These are phyloP conservation scores for Saprolegnia diclina DNA, from an alignment of 352 stramenopile genomes.

Conservation along the genomic window DNA sequence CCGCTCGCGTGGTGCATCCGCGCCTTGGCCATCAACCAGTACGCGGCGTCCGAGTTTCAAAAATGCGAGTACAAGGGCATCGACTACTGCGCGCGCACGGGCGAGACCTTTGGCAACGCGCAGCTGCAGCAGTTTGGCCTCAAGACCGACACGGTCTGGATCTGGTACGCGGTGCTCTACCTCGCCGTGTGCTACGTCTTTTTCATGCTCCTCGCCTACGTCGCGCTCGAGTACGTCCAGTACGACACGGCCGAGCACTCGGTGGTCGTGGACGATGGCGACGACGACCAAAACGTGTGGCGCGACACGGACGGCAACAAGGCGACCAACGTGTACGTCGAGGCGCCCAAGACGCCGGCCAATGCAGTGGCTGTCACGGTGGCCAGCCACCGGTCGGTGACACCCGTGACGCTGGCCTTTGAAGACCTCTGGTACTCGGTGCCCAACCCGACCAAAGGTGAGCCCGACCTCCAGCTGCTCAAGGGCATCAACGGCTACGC, in stretches of 20 bases:
- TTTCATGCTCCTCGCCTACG: slow-evolving; percentile 30
- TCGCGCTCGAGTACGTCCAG: slow-evolving; percentile 27
- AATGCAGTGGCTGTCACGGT: neutral
- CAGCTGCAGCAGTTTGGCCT: slow-evolving; percentile 33
- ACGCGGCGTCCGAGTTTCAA: slow-evolving; percentile 18
- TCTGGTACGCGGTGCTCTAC: slow-evolving; percentile 30
- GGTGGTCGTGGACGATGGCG: neutral
- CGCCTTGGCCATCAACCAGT: slow-evolving; percentile 22
- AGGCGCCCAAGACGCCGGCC: neutral
- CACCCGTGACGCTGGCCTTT: slow-evolving; percentile 46
- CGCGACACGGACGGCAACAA: neutral
- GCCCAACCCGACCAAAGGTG: slow-evolving; percentile 37
- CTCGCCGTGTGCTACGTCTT: slow-evolving; percentile 29
- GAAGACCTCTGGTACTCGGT: slow-evolving; percentile 55
- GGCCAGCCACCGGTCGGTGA: neutral
- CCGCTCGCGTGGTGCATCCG: slow-evolving; percentile 30
- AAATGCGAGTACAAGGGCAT: neutral
- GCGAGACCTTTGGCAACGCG: neutral
- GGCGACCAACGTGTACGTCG: neutral
- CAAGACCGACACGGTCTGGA: slow-evolving; percentile 32
- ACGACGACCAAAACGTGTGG: neutral
- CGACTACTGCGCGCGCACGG: slow-evolving; percentile 20
- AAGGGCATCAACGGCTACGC: slow-evolving; percentile 44
- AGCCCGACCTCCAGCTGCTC: slow-evolving; percentile 30
- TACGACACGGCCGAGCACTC: neutral